Base-by-base conservation (phyloP, 1,284 basidiomycete species). In the Naganishia albida region DNA sequence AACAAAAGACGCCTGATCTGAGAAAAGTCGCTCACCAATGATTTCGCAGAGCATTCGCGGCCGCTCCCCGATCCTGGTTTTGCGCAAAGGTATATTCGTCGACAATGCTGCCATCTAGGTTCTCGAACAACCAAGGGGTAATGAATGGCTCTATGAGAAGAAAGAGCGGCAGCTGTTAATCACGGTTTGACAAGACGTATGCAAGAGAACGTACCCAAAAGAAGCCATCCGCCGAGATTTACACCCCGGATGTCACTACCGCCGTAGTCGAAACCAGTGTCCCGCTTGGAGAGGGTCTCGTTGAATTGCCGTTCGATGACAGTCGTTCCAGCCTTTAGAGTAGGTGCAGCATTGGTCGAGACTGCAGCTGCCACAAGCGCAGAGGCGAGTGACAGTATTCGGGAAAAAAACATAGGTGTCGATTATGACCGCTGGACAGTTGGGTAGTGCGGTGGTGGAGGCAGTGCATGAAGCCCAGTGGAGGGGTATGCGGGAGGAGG, bases 21-120 rank as follows among this genome's bases (percentile, higher is more conserved):
- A n/a, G n/a, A n/a, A n/a, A n/a, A n/a, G 25, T 38, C 3, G 3
- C 57, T 40, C 23, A 60, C 65, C 65, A 66, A 43, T 66, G 65
- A 38, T 38, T 46, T 20, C 48, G 39, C 25, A 66, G 50, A 3
- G 51, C 52, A 20, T 40, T 42, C 28, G 46, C 62, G 10, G 63
- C 62, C 15, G 54, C 30, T 7, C 51, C 55, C 15, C 73, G 72
- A 62, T 78, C 75, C 67, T 80, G 80, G 60, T 74, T 72, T 59
- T 75, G 71, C 60, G 75, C 72, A 64, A 81, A 93, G 0, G 93
- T 95, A 82, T 85, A 96, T 78, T 96, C 91, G 75, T 94, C 91
- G 64, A 93, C 72, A 55, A 82, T 88, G 49, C 76, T 80, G 25
- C 78, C 70, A 75, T 91, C 86, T 0, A 90, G 91, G 72, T 84